Conservation (phyloP, 257 asterid genomes). For the Eucommia ulmoides region DNA sequence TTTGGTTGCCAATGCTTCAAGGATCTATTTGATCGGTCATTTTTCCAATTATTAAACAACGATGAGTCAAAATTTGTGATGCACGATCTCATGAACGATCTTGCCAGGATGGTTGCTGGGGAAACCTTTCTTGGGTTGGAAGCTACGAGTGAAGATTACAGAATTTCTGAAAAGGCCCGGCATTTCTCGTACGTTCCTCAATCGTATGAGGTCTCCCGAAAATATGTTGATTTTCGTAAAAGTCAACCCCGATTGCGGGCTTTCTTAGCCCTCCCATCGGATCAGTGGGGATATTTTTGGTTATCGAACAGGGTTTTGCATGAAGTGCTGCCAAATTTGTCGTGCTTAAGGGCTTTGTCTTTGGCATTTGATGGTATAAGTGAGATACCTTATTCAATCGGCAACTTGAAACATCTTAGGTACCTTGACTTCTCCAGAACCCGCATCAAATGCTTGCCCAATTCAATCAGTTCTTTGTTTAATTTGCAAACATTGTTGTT, state of each 20-base stretch:
- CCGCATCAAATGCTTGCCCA: constrained; percentile 27
- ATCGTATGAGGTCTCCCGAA: constrained; percentile 24
- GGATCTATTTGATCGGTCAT: constrained; percentile 2
- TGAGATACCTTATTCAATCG: constrained; percentile 32
- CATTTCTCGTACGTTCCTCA: constrained; percentile 39
- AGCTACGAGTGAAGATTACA: constrained; percentile 29
- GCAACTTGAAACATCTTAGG: constrained; percentile 39
- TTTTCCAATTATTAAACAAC: constrained; percentile 11
- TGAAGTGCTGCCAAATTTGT: constrained; percentile 31
- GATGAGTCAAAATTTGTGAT: constrained; percentile 29
- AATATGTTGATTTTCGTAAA: constrained; percentile 20
- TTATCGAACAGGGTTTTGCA: constrained; percentile 28
- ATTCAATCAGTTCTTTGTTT: constrained; percentile 25
- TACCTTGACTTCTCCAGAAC: constrained; percentile 49
- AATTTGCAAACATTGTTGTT: constrained; percentile 16
- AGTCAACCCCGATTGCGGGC: constrained; percentile 36
- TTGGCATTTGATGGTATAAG: constrained; percentile 41
- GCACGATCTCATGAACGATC: constrained; percentile 53
- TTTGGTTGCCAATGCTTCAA: not conserved
- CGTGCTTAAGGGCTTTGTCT: constrained; percentile 35
- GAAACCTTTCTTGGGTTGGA: constrained; percentile 39
- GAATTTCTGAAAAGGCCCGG: constrained; percentile 18
- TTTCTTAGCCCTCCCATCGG: constrained; percentile 51
- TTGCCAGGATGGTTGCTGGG: constrained; percentile 48
- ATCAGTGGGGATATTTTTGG: constrained; percentile 19